phyloP scores from a whole-genome alignment of 2,329 filamentous ascomycete genomes.

The Colletotrichum echinochloae region DNA sequence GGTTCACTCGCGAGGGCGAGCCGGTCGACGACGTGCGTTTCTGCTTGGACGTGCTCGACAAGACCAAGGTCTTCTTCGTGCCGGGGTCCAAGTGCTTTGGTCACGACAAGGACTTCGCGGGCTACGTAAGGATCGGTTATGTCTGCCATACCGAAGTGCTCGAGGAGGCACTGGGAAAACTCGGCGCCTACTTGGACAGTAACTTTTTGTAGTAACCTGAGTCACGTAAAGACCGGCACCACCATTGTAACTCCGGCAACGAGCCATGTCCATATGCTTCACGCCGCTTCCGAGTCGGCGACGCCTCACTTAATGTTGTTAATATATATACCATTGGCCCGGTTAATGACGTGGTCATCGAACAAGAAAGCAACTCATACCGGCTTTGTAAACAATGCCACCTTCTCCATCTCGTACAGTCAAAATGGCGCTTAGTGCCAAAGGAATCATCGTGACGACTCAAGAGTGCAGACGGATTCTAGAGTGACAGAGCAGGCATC shows the following conservation, averaged over 20 bases:
- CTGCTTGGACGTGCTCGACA: slow-evolving; percentile 74
- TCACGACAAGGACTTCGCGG: slow-evolving; percentile 71
- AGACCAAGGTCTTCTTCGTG: slow-evolving; percentile 79
- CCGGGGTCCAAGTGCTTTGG: slow-evolving; percentile 83
- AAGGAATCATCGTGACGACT: neutral
- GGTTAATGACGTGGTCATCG: neutral
- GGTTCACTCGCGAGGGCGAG: slow-evolving; percentile 70
- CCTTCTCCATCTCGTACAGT: neutral
- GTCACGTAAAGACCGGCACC: too few species aligned
- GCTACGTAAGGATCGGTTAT: slow-evolving; percentile 83
- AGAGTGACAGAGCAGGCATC: neutral
- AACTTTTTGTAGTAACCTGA: neutral
- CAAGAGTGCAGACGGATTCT: neutral
- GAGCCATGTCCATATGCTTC: neutral
- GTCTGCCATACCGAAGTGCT: slow-evolving; percentile 78
- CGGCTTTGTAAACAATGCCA: neutral
- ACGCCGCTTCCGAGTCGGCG: neutral
- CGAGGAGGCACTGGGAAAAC: slow-evolving; percentile 69
- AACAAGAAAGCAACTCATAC: neutral
- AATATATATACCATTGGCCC: neutral
- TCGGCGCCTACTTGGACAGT: slow-evolving; percentile 54
- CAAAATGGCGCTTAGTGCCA: neutral
- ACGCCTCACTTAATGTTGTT: neutral
- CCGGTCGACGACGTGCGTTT: slow-evolving; percentile 79
- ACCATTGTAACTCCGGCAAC: neutral